Evolutionary conservation across 176 grass and related monocot genomes (phyloP).

Genomic region (Triticum turgidum): DNA sequence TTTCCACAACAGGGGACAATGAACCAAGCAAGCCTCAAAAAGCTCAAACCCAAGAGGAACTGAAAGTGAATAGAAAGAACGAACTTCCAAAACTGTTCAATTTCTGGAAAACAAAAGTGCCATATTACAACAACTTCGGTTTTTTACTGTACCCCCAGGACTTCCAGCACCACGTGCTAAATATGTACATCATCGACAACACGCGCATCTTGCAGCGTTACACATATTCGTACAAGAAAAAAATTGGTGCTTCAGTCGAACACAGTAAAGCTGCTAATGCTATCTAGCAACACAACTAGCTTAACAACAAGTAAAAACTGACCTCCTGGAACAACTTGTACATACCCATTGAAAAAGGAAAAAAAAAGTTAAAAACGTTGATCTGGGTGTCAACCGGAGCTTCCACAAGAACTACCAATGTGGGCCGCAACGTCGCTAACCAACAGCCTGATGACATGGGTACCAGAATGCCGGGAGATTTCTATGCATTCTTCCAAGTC

Average conservation of each 20-base stretch:
- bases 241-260: constrained; percentile 26
- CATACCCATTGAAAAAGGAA: background rate
- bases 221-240: constrained; percentile 34
- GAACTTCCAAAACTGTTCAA: constrained; percentile 10
- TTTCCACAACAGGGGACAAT: background rate
- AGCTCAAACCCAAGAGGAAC: background rate
- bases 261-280: constrained; percentile 42
- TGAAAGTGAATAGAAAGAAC: background rate
- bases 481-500: constrained; percentile 95
- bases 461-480: constrained; percentile 60
- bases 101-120: background rate
- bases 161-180: constrained; percentile 33
- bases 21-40: background rate
- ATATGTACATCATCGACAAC: constrained; percentile 52
- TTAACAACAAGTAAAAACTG: constrained; percentile 18
- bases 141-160: constrained; percentile 25
- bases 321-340: constrained; percentile 23
- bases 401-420: constrained; percentile 85
- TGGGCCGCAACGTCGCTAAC: constrained; percentile 54
- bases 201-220: constrained; percentile 27
- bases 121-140: constrained; percentile 23
- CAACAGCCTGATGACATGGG: constrained; percentile 69
- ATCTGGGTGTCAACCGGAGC: constrained; percentile 48
- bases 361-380: background rate
- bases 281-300: constrained; percentile 46